Percentiles rank a stretch among this genome's conserved stretches.
Evolutionary conservation across 352 stramenopile species (phyloP).

Genomic region (Phytophthora uliginosa): DNA sequence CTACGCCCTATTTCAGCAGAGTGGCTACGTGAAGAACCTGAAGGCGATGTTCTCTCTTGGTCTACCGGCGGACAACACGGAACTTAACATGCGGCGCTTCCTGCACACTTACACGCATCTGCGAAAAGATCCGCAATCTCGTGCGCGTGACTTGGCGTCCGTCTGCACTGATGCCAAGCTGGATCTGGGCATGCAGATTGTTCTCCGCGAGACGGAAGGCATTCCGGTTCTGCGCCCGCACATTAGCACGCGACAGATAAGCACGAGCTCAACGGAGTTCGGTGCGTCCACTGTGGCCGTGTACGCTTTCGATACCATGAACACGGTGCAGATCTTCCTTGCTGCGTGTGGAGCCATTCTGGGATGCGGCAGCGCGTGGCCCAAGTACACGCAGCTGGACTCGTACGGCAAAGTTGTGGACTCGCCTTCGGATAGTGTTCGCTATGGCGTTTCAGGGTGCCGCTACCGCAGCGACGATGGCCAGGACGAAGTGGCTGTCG

Average conservation of each 20-base stretch:
- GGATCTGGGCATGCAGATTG: constrained; percentile 42
- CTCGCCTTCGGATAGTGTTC: constrained; percentile 36
- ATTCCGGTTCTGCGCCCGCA: constrained; percentile 35
- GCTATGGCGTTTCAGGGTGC: constrained; percentile 40
- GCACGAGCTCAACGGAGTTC: constrained; percentile 40
- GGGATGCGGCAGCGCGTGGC: constrained; percentile 34
- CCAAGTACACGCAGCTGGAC: constrained; percentile 39
- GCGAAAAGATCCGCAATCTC: constrained; percentile 36
- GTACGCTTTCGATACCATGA: constrained; percentile 49
- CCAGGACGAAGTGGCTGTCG: constrained; percentile 36
- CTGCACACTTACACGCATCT: constrained; percentile 49
- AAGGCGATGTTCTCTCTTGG: constrained; percentile 40
- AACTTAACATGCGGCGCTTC: constrained; percentile 42
- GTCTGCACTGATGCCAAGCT: constrained; percentile 43
- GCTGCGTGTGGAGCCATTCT: constrained; percentile 39
- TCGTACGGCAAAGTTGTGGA: constrained; percentile 41
- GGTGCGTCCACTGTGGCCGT: constrained; percentile 39
- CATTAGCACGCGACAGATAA: constrained; percentile 37
- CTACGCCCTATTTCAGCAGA: constrained; percentile 65
- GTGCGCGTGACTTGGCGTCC: constrained; percentile 28
- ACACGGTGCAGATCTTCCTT: constrained; percentile 51
- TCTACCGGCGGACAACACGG: constrained; percentile 21
- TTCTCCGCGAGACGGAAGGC: constrained; percentile 42
- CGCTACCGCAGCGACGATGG: constrained; percentile 43
- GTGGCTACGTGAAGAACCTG: constrained; percentile 49